These are phyloP conservation scores for Monosporascus cannonballus DNA, from an alignment of 2,329 filamentous ascomycete species.

Conservation along the genomic window DNA sequence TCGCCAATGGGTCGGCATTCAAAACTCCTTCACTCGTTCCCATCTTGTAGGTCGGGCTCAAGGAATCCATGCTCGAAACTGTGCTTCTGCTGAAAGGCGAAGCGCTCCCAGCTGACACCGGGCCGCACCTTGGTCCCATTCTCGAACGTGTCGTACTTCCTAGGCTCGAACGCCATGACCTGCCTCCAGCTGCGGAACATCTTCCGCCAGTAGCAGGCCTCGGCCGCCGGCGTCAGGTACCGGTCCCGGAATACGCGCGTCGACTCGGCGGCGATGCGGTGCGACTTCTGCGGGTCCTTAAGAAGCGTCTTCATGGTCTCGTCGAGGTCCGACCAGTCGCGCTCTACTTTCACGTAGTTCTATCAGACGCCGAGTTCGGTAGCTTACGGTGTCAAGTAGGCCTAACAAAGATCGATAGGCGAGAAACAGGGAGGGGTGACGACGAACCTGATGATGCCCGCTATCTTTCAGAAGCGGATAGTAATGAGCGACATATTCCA, in stretches of 20 bases:
- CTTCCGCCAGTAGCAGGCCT: constrained; percentile 47
- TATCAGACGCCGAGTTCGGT: background rate
- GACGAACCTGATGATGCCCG: constrained; percentile 33
- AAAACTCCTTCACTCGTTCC: background rate
- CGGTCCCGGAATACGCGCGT: constrained; percentile 42
- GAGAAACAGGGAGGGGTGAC: background rate
- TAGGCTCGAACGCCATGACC: constrained; percentile 17
- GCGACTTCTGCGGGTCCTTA: constrained; percentile 35
- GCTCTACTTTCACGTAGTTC: constrained; percentile 42
- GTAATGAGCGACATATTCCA: constrained; percentile 43
- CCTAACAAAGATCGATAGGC: too few species aligned
- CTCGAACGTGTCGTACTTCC: constrained; percentile 8
- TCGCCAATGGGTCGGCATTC: background rate
- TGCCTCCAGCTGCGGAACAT: constrained; percentile 14
- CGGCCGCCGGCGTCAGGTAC: constrained; percentile 47
- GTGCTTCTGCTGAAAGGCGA: constrained; percentile 16
- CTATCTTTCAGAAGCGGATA: constrained; percentile 36
- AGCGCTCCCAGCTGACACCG: constrained; percentile 22
- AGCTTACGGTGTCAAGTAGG: background rate
- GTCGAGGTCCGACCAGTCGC: constrained; percentile 34
- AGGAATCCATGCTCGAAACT: constrained; percentile 17
- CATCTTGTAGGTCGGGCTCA: constrained; percentile 10
- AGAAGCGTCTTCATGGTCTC: constrained; percentile 34
- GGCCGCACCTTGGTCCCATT: constrained; percentile 12
- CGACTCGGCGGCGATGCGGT: constrained; percentile 42